These are phyloP conservation scores for Glarea lozoyensis DNA, from an alignment of 495 filamentous ascomycete species.

Conservation along the genomic window DNA sequence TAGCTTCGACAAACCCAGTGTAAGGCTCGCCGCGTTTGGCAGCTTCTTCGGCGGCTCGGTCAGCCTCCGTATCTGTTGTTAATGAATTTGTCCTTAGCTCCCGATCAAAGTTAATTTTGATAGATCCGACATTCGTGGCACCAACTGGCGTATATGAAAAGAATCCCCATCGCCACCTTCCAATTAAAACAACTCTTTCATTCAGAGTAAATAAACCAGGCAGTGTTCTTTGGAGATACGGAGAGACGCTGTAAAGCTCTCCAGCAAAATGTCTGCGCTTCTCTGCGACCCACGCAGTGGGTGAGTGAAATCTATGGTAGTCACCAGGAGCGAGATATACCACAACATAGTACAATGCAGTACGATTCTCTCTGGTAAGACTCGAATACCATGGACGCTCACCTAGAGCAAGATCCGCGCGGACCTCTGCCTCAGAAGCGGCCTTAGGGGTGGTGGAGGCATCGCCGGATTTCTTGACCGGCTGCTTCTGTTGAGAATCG, in stretches of 20 bases:
- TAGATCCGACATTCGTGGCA: constrained; percentile 97
- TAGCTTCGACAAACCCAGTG: constrained; percentile 82
- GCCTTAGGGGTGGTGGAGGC: constrained; percentile 57
- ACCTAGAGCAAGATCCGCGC: constrained; percentile 69
- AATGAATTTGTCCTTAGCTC: constrained; percentile 91
- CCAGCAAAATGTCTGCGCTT: constrained; percentile 90
- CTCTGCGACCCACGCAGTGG: constrained; percentile 88
- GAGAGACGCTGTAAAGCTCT: constrained; percentile 89
- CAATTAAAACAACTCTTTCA: constrained; percentile 88
- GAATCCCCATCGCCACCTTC: constrained; percentile 94
- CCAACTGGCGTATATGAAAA: constrained; percentile 94
- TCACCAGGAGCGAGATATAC: constrained; percentile 98
- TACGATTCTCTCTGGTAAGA: constrained; percentile 43
- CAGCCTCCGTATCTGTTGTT: constrained; percentile 80
- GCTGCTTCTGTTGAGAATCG: constrained; percentile 25
- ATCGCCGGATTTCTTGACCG: constrained; percentile 32
- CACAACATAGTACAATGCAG: constrained; percentile 84
- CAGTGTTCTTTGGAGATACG: constrained; percentile 83
- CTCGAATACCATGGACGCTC: constrained; percentile 74
- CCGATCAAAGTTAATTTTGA: constrained; percentile 93
- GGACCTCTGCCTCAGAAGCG: constrained; percentile 68
- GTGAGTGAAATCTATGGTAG: constrained; percentile 97
- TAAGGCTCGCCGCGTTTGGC: constrained; percentile 68
- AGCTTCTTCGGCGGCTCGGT: constrained; percentile 71
- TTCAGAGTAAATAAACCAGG: constrained; percentile 94